Evolutionary conservation across 1,284 basidiomycete genomes (phyloP).

Genomic region (Chalciporus sp.): DNA sequence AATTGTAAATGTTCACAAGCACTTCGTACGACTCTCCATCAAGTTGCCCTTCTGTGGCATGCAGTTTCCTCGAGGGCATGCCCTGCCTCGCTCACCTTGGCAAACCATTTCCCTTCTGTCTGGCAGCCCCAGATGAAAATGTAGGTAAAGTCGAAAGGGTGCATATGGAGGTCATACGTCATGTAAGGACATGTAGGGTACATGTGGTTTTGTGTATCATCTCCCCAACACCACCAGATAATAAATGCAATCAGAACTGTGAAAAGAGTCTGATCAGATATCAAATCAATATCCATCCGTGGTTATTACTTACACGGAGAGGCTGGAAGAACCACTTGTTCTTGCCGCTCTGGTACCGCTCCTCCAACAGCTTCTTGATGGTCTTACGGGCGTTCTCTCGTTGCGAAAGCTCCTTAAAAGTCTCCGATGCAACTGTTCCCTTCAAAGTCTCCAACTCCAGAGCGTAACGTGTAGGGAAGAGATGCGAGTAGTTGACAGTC

Average conservation of each 20-base stretch:
- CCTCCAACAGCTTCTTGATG: conserved; percentile 94
- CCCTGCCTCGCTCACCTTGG: not conserved
- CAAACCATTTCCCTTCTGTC: not conserved
- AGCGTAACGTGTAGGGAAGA: conserved; percentile 97
- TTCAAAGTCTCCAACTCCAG: conserved; percentile 93
- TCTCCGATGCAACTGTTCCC: conserved; percentile 79
- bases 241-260: conserved; percentile 32
- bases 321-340: conserved; percentile 95
- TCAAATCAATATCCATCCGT: not conserved
- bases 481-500: conserved; percentile 94
- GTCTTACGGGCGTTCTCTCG: conserved; percentile 94
- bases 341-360: conserved; percentile 87
- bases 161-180: conserved; percentile 26
- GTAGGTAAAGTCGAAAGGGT: conserved; percentile 6
- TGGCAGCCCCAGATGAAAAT: not conserved
- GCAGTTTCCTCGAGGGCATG: no score
- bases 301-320: conserved; percentile 60
- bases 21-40: not conserved
- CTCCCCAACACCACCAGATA: conserved; percentile 13
- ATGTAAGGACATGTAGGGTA: conserved; percentile 31
- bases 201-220: conserved; percentile 34
- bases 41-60: no score
- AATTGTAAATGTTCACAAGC: not conserved
- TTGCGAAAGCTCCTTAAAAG: conserved; percentile 94
- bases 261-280: conserved; percentile 7